Evolutionary conservation across 75 land plant genomes (phyloP).

Genomic region (Pinus tabuliformis): DNA sequence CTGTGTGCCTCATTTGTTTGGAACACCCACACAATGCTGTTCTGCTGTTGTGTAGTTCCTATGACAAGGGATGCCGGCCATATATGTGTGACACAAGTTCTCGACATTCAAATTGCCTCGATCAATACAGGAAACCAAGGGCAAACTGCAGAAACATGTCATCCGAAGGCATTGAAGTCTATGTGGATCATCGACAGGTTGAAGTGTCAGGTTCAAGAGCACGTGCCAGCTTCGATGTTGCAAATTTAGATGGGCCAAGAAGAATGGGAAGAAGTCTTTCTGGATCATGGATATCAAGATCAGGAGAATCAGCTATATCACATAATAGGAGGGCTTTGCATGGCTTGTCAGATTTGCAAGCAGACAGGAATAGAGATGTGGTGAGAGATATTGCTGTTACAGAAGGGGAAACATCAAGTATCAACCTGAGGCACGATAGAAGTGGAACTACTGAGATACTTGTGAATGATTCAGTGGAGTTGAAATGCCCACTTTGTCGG

Average conservation of each 20-base stretch:
- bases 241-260: neutral
- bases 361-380: neutral
- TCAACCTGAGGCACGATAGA: neutral
- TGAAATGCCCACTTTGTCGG: slow-evolving; percentile 73
- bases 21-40: slow-evolving; percentile 87
- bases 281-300: neutral
- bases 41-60: slow-evolving; percentile 63
- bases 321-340: neutral
- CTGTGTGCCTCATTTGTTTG: slow-evolving; percentile 83
- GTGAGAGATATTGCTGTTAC: neutral
- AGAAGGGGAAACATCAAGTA: slow-evolving; percentile 6
- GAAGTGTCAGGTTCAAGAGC: neutral
- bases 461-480: slow-evolving; percentile 12
- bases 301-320: too few species aligned
- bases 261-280: neutral
- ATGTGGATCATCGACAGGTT: neutral
- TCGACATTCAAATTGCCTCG: slow-evolving; percentile 82
- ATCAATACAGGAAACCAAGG: slow-evolving; percentile 61
- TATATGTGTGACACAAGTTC: slow-evolving; percentile 89
- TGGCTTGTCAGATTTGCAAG: neutral
- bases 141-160: neutral
- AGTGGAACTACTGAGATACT: neutral
- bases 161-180: neutral
- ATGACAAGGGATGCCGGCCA: slow-evolving; percentile 81
- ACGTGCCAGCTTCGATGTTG: neutral